phyloP scores from a whole-genome alignment of 441 rosid species.

The Lepidium campestre region DNA sequence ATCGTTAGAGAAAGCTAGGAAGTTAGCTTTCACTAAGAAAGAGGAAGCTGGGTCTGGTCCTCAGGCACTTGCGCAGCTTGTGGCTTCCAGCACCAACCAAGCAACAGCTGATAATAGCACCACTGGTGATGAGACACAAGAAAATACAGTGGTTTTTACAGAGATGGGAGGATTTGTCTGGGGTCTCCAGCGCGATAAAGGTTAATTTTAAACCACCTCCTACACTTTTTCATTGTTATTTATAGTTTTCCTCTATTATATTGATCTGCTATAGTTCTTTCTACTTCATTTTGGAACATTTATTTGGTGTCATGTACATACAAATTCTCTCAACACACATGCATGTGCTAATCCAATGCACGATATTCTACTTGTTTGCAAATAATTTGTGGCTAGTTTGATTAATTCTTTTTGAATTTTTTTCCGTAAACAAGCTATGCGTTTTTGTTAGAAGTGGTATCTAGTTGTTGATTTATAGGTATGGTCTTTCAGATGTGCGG shows the following conservation, averaged over 20 bases:
- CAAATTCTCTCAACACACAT: background rate
- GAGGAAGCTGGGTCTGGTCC: constrained; percentile 60
- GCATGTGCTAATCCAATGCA: background rate
- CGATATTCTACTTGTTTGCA: background rate
- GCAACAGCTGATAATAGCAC: constrained; percentile 41
- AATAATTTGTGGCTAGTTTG: background rate
- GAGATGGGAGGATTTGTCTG: constrained; percentile 95
- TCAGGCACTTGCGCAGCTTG: constrained; percentile 64
- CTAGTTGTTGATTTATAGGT: constrained; percentile 10
- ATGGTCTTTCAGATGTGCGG: constrained; percentile 51
- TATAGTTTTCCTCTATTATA: constrained; percentile 1
- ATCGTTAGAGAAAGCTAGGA: constrained; percentile 80
- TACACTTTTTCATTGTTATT: background rate
- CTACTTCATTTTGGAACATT: background rate
- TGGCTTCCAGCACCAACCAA: constrained; percentile 39
- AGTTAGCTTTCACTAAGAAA: constrained; percentile 72
- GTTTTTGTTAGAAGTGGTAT: background rate
- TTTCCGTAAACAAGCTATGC: background rate
- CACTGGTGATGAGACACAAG: constrained; percentile 53
- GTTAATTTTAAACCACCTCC: constrained; percentile 31
- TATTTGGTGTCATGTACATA: background rate
- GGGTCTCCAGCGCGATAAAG: constrained; percentile 85
- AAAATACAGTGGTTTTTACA: constrained; percentile 79
- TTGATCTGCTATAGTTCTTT: background rate
- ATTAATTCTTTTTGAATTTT: background rate